These are phyloP conservation scores for Scheffersomyces amazonensis DNA, from an alignment of 805 yeast genomes.

Conservation along the genomic window DNA sequence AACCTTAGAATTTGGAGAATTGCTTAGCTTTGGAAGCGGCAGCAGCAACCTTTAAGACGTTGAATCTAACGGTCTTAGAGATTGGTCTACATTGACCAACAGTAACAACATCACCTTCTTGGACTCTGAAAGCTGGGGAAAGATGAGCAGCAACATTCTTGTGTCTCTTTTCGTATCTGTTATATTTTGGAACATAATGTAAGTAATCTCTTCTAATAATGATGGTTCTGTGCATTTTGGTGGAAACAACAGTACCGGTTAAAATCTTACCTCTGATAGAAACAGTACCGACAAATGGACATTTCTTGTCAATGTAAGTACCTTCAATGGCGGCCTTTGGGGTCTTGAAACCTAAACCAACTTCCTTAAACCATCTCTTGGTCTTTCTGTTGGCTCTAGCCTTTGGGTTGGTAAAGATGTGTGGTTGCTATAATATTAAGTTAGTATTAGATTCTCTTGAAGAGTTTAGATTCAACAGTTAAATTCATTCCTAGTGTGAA, in stretches of 20 bases:
- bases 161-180: slow-evolving; percentile 99
- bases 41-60: slow-evolving; percentile 93
- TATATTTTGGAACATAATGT: slow-evolving; percentile 99
- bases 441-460: background rate
- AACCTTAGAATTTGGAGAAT: slow-evolving; percentile 88
- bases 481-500: too few relatives aligned
- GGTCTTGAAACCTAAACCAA: slow-evolving; percentile 99
- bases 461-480: too few relatives aligned
- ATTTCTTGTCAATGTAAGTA: slow-evolving; percentile 98
- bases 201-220: slow-evolving; percentile 99
- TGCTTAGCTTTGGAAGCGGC: slow-evolving; percentile 88
- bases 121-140: slow-evolving; percentile 99
- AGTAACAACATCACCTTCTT: slow-evolving; percentile 97
- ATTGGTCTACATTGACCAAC: slow-evolving; percentile 99
- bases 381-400: slow-evolving; percentile 97
- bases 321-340: slow-evolving; percentile 99
- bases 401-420: slow-evolving; percentile 99
- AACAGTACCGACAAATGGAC: slow-evolving; percentile 96
- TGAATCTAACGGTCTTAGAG: slow-evolving; percentile 99
- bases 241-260: slow-evolving; percentile 99
- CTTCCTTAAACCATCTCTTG: slow-evolving; percentile 99
- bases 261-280: slow-evolving; percentile 99
- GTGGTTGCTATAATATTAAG: slow-evolving; percentile 79
- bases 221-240: slow-evolving; percentile 99
- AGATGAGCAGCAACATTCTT: slow-evolving; percentile 99